Percentiles rank a stretch among this genome's conserved stretches.
phyloP scores from a whole-genome alignment of 352 stramenopile species.

The Globisporangium paddicum region DNA sequence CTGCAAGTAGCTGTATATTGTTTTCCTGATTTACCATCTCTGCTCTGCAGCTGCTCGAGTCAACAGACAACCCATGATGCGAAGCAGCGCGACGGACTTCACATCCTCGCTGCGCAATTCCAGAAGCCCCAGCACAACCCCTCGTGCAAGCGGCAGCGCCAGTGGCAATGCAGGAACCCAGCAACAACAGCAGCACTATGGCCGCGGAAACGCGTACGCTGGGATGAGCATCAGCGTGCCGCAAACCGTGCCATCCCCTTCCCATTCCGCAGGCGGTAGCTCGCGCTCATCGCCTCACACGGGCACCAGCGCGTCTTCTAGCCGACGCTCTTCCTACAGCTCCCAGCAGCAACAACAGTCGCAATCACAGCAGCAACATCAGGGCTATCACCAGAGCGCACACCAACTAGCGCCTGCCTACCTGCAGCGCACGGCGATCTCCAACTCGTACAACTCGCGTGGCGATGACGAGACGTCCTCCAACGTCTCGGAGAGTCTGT shows the following conservation, averaged over 20 bases:
- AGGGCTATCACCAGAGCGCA: constrained; percentile 7
- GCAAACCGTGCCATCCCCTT: constrained; percentile 24
- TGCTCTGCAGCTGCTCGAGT: too few relatives aligned
- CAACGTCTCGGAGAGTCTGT: constrained; percentile 49
- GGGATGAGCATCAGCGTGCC: constrained; percentile 51
- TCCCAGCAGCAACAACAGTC: constrained; percentile 23
- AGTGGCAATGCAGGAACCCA: not conserved
- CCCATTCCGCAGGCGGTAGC: constrained; percentile 21
- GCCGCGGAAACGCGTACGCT: constrained; percentile 8
- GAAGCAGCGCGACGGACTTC: constrained; percentile 23
- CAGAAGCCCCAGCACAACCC: constrained; percentile 19
- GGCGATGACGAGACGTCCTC: constrained; percentile 61
- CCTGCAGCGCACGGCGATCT: constrained; percentile 63
- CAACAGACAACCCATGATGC: too few relatives aligned
- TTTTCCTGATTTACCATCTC: too few relatives aligned
- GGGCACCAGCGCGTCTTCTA: constrained; percentile 13
- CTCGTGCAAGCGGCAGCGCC: constrained; percentile 1
- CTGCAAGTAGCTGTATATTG: too few relatives aligned
- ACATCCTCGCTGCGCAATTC: constrained; percentile 28
- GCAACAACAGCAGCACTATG: constrained; percentile 3
- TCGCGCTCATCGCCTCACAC: constrained; percentile 32
- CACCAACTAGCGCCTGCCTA: constrained; percentile 19
- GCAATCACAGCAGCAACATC: constrained; percentile 12
- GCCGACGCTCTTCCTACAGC: constrained; percentile 22
- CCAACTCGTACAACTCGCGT: constrained; percentile 52